Base-by-base conservation (phyloP, 179 eudicot species). In the Spinacia oleracea region DNA sequence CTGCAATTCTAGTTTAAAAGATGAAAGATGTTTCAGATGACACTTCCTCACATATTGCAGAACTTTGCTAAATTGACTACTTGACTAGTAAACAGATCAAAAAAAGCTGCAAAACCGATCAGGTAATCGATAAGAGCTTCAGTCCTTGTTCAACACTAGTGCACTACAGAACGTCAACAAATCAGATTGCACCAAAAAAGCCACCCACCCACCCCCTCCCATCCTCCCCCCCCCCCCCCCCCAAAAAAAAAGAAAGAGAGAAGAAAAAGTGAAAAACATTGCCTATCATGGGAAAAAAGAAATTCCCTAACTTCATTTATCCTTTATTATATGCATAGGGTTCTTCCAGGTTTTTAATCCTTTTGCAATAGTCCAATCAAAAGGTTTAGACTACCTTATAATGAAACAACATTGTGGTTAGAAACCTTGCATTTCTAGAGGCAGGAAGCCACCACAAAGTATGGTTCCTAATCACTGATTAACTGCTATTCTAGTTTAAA, bases 81-180 rank as follows among this genome's bases (percentile, higher is more conserved):
- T n/a, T n/a, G n/a, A n/a, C n/a, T n/a, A n/a, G n/a, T n/a, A n/a
- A n/a, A n/a, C n/a, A 92, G 91, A 78, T 90, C 91, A 83, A 92
- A 92, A 66, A 92, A n/a, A n/a, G 91, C 97, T 92, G 78, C 70
- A 78, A 73, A 80, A 31, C 8, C 32, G 35, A 62, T 42, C 65
- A 9, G 50, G 43, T 74, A 34, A 42, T 60, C 34, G 34, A 56
- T 16, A 21, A 38, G 43, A 63, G 34, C 48, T 46, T 23, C 25
- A 62, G 16, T 31, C 20, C 40, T 43, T 29, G 2, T 50, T 43
- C 58, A 73, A n/a, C n/a, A n/a, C n/a, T n/a, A n/a, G n/a, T n/a
- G 43, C 42, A 27, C 12, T 14, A 56, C 25, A 48, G 16, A 46
- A 6, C 12, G 27, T 51, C 32, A 29, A 35, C 50, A n/a, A 9